These are phyloP conservation scores for Adansonia rubrostipa DNA, from an alignment of 441 rosid species.

Conservation along the genomic window DNA sequence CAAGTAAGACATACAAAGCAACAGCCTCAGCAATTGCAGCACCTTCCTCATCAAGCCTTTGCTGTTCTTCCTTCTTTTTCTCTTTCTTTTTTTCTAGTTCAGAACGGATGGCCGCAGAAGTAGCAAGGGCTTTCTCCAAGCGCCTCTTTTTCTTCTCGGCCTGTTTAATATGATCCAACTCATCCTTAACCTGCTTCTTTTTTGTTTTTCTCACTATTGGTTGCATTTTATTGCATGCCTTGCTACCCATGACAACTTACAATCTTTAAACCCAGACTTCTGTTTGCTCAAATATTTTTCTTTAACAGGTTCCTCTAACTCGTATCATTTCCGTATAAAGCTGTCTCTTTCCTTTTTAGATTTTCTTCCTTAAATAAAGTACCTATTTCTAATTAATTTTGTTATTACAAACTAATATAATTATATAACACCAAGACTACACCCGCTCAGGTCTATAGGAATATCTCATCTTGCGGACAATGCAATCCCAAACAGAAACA, in stretches of 20 bases:
- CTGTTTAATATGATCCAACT: too few relatives aligned
- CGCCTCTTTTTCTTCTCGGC: too few relatives aligned
- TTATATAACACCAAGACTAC: slow-evolving; percentile 50
- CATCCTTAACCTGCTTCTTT: neutral
- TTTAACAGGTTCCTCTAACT: slow-evolving; percentile 47
- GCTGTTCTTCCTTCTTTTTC: slow-evolving; percentile 88
- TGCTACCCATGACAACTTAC: slow-evolving; percentile 65
- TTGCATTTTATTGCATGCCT: slow-evolving; percentile 64
- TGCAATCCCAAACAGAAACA: slow-evolving; percentile 95
- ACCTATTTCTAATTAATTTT: slow-evolving; percentile 47
- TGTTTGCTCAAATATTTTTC: slow-evolving; percentile 34
- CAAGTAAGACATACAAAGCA: slow-evolving; percentile 83
- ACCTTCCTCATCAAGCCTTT: slow-evolving; percentile 96
- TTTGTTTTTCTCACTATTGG: slow-evolving; percentile 67
- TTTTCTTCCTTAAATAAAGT: slow-evolving; percentile 19
- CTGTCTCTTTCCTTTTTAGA: slow-evolving; percentile 30
- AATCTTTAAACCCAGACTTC: slow-evolving; percentile 33
- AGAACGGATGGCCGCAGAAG: slow-evolving; percentile 90
- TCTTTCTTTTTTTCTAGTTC: slow-evolving; percentile 93
- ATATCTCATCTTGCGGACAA: slow-evolving; percentile 91
- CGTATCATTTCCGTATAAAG: slow-evolving; percentile 50
- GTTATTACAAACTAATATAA: slow-evolving; percentile 35
- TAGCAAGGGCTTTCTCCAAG: slow-evolving; percentile 13
- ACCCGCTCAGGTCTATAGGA: slow-evolving; percentile 98
- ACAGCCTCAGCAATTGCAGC: slow-evolving; percentile 99